Conservation (phyloP, 2,329 filamentous ascomycete species). For the Fusarium camptoceras region DNA sequence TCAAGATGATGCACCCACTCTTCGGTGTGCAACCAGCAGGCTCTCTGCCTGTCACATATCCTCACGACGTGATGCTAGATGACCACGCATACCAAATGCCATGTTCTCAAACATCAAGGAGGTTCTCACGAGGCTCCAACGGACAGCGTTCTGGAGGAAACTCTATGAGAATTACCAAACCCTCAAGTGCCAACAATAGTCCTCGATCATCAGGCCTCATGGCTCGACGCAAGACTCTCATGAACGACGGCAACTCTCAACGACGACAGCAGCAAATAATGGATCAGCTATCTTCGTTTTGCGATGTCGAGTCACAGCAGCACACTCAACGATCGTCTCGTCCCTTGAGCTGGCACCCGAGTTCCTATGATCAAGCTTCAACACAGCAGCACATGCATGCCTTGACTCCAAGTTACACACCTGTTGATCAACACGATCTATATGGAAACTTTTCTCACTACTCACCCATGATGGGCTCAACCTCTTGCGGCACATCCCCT, state of each 20-base stretch:
- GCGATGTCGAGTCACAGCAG: conserved; percentile 40
- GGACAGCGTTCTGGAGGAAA: conserved; percentile 61
- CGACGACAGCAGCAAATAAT: conserved; percentile 61
- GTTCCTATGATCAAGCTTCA: conserved; percentile 61
- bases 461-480: conserved; percentile 65
- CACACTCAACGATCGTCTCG: conserved; percentile 57
- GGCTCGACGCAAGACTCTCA: conserved; percentile 67
- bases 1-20: conserved; percentile 51
- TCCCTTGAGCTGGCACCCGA: conserved; percentile 82
- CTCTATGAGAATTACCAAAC: conserved; percentile 72
- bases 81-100: conserved; percentile 65
- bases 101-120: conserved; percentile 59
- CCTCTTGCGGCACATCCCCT: conserved; percentile 70
- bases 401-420: conserved; percentile 52
- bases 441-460: conserved; percentile 57
- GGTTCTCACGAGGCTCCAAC: conserved; percentile 62
- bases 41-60: conserved; percentile 43
- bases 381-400: conserved; percentile 55
- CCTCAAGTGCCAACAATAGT: conserved; percentile 76
- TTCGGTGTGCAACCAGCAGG: conserved; percentile 45
- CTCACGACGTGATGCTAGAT: conserved; percentile 60
- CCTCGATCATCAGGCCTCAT: conserved; percentile 66
- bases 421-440: conserved; percentile 57
- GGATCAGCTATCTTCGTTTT: conserved; percentile 54
- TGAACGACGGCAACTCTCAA: conserved; percentile 62